Evolutionary conservation across 176 grass and related monocot species (phyloP), one percentile per base, ranked within the genome.

Genomic region (Aegilops tauschii): DNA sequence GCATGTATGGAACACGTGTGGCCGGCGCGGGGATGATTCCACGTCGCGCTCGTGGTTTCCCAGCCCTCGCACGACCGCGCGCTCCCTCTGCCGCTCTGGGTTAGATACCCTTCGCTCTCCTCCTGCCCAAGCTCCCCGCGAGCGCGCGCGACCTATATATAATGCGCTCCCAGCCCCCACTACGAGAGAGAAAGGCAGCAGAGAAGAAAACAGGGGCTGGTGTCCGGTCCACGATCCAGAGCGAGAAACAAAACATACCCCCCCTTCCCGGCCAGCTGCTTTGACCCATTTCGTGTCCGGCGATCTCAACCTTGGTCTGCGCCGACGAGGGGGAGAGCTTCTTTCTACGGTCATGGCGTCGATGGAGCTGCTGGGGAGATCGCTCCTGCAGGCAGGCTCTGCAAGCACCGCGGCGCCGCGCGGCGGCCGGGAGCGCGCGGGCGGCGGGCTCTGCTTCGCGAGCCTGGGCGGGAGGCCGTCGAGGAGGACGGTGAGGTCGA

Each of bases 1-100:
- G 39, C 7, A 4, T 37, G 44, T 79, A 85, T 85, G 83, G 39
- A 90, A 90, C 84, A 90, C 88, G 84, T 90, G 88, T 82, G 59
- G 47, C 25, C 69, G 78, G 69, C 39, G 68, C 42, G 18, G 65
- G 65, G 40, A 44, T 36, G 62, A 61, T 28, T 35, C 21, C 65
- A 20, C 81, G 29, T 70, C 40, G 35, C 59, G 58, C 56, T 27
- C 12, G 77, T 36, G 16, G 76, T 35, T 61, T 61, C 40, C 8
- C 36, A 8, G 36, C 52, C 52, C 29, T 52, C 49, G 49, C 14
- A 17, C 13, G 49, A 52, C 49, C 49, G 14, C 49, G 49, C 49
- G 49, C 49, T 52, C 49, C 13, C 47, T 17, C 49, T 52, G 14
- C 49, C 37, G 6, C 44, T 52, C 49, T 14, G 49, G 49, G 14